phyloP scores from a whole-genome alignment of 805 yeast species.

The Zygotorulaspora danielsina region DNA sequence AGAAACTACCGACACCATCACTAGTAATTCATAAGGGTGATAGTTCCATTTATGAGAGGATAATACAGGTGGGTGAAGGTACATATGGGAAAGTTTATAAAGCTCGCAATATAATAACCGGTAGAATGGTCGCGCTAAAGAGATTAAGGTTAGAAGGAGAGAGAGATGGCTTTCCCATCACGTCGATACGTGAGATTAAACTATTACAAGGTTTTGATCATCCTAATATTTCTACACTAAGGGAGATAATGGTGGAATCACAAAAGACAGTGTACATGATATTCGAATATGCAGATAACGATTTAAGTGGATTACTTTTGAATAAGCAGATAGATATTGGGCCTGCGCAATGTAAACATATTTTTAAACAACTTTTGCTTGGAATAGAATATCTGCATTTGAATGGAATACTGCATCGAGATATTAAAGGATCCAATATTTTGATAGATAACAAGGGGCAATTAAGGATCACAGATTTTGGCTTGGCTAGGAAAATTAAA shows the following conservation, averaged over 20 bases:
- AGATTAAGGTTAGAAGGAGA: constrained; percentile 79
- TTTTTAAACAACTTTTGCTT: constrained; percentile 59
- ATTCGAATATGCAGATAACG: constrained; percentile 91
- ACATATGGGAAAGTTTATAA: constrained; percentile 68
- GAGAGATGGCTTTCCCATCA: constrained; percentile 92
- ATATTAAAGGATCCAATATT: constrained; percentile 77
- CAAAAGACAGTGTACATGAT: constrained; percentile 72
- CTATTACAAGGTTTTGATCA: constrained; percentile 75
- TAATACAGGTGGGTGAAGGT: constrained; percentile 96
- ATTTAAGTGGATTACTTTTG: constrained; percentile 78
- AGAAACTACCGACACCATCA: constrained; percentile 9
- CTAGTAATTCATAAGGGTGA: constrained; percentile 17
- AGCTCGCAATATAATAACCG: constrained; percentile 66
- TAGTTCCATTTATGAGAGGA: constrained; percentile 51
- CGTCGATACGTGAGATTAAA: constrained; percentile 89
- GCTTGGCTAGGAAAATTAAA: constrained; percentile 74
- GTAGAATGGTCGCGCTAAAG: constrained; percentile 79
- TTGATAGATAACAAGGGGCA: constrained; percentile 58
- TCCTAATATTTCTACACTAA: constrained; percentile 70
- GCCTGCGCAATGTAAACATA: constrained; percentile 60
- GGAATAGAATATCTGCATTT: constrained; percentile 69
- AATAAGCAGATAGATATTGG: constrained; percentile 64
- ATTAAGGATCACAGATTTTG: constrained; percentile 76
- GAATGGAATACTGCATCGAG: constrained; percentile 69
- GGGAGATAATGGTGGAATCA: constrained; percentile 84